Evolutionary conservation across 768 basidiomycete species (phyloP).

Genomic region (Cyclocybe aegerita): DNA sequence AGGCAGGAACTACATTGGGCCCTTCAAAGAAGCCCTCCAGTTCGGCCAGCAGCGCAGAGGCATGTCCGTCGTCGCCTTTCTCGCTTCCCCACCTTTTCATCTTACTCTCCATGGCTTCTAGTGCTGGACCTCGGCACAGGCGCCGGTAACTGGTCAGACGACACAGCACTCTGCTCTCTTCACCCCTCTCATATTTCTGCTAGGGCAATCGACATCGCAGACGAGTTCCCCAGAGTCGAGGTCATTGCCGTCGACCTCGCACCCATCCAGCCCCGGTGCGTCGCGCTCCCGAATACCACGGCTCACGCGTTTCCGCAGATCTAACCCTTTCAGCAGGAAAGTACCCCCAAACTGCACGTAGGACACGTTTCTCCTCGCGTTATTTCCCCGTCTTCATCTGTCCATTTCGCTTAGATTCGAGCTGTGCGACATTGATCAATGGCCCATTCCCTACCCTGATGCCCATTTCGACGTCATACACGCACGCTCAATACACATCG

Average conservation of each 20-base stretch:
- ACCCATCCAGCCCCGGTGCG: constrained; percentile 69
- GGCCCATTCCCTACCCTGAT: constrained; percentile 61
- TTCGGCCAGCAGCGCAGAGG: constrained; percentile 47
- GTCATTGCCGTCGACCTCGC: constrained; percentile 72
- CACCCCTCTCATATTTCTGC: constrained; percentile 3
- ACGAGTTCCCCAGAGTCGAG: constrained; percentile 66
- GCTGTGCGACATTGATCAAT: constrained; percentile 64
- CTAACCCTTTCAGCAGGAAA: constrained; percentile 33
- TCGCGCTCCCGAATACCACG: constrained; percentile 23
- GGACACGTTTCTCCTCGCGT: constrained; percentile 25
- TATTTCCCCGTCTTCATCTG: neutral
- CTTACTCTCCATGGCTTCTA: constrained; percentile 25
- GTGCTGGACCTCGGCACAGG: constrained; percentile 74
- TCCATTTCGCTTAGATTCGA: constrained; percentile 50
- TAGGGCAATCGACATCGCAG: constrained; percentile 75
- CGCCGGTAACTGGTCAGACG: constrained; percentile 55
- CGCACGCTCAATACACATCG: constrained; percentile 66
- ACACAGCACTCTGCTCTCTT: neutral
- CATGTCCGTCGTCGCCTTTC: constrained; percentile 11
- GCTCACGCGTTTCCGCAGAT: constrained; percentile 11
- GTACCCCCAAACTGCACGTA: constrained; percentile 77
- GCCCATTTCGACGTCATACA: constrained; percentile 68
- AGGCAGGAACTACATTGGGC: constrained; percentile 67
- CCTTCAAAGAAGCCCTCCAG: constrained; percentile 55
- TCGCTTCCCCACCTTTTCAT: constrained; percentile 3